These are phyloP conservation scores for Barnettozyma wickerhamii DNA, from an alignment of 805 yeast genomes.

Conservation along the genomic window DNA sequence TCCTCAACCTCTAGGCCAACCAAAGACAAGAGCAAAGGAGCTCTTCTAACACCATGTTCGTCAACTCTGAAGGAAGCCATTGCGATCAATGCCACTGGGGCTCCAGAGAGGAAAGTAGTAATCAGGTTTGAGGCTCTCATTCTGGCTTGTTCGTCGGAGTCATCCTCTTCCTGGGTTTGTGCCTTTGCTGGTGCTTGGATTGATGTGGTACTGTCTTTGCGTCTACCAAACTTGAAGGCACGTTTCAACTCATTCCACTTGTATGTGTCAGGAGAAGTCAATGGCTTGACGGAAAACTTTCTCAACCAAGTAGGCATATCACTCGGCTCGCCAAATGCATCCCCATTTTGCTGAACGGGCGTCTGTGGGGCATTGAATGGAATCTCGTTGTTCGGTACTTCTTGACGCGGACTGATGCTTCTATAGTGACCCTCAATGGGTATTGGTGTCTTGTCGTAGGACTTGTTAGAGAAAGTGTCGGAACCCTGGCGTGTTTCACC, in stretches of 20 bases:
- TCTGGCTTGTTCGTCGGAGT: conserved; percentile 23
- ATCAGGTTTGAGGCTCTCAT: conserved; percentile 40
- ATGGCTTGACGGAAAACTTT: conserved; percentile 16
- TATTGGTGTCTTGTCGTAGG: conserved; percentile 9
- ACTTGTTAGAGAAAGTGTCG: neutral
- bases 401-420: neutral
- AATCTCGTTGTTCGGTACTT: neutral
- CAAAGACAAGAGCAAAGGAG: conserved; percentile 76
- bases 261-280: conserved; percentile 8
- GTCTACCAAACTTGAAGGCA: conserved; percentile 23
- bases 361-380: neutral
- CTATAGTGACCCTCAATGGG: neutral
- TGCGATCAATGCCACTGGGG: conserved; percentile 70
- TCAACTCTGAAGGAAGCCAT: conserved; percentile 75
- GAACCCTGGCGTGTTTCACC: conserved; percentile 21
- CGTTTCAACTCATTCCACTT: conserved; percentile 26
- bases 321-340: conserved; percentile 3
- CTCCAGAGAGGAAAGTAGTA: conserved; percentile 54
- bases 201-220: neutral
- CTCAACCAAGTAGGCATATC: conserved; percentile 25
- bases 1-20: conserved; percentile 62
- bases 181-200: neutral
- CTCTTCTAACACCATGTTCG: conserved; percentile 70
- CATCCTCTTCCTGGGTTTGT: conserved; percentile 8
- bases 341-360: neutral